Percentiles rank a stretch among this genome's conserved stretches.
These are phyloP conservation scores for Aspergillus egyptiacus DNA, from an alignment of 495 filamentous ascomycete genomes.

Conservation along the genomic window DNA sequence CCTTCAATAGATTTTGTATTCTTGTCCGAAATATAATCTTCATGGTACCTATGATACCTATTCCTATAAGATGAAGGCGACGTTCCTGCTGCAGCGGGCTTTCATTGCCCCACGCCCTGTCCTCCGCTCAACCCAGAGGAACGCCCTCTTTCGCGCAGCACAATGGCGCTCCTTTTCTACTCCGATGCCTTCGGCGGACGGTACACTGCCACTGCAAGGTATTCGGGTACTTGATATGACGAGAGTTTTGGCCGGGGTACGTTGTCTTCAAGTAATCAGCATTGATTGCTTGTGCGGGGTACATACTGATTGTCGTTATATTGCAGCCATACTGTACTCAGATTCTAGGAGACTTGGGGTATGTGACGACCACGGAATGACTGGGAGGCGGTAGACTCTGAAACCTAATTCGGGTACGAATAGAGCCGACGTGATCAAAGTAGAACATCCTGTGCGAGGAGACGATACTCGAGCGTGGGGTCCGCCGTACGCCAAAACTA, in stretches of 20 bases:
- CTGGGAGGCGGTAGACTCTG: not conserved
- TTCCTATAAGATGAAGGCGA: slow-evolving; percentile 20
- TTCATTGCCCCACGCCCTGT: slow-evolving; percentile 24
- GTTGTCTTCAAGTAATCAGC: slow-evolving; percentile 26
- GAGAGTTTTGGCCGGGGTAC: slow-evolving; percentile 86
- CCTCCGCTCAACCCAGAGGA: slow-evolving; percentile 10
- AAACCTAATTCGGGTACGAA: not conserved
- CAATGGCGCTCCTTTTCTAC: slow-evolving; percentile 36
- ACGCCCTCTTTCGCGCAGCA: slow-evolving; percentile 18
- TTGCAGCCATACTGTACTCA: slow-evolving; percentile 92
- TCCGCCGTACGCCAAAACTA: slow-evolving; percentile 81
- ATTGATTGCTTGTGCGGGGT: slow-evolving; percentile 3
- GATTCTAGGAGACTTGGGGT: slow-evolving; percentile 95
- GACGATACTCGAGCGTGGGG: slow-evolving; percentile 97
- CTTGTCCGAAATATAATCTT: not conserved
- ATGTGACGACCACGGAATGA: slow-evolving; percentile 23
- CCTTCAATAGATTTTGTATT: slow-evolving; percentile 9
- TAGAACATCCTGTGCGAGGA: slow-evolving; percentile 86
- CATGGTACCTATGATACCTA: too few relatives aligned
- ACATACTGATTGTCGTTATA: slow-evolving; percentile 15
- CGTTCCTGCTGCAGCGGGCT: slow-evolving; percentile 21
- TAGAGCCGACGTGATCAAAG: slow-evolving; percentile 93
- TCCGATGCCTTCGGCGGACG: slow-evolving; percentile 16
- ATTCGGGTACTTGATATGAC: slow-evolving; percentile 94
- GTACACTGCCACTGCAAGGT: slow-evolving; percentile 66